Percentiles rank a stretch among this genome's conserved stretches.
These are phyloP conservation scores for Porpolomopsis calyptriformis DNA, from an alignment of 768 basidiomycete species.

Conservation along the genomic window DNA sequence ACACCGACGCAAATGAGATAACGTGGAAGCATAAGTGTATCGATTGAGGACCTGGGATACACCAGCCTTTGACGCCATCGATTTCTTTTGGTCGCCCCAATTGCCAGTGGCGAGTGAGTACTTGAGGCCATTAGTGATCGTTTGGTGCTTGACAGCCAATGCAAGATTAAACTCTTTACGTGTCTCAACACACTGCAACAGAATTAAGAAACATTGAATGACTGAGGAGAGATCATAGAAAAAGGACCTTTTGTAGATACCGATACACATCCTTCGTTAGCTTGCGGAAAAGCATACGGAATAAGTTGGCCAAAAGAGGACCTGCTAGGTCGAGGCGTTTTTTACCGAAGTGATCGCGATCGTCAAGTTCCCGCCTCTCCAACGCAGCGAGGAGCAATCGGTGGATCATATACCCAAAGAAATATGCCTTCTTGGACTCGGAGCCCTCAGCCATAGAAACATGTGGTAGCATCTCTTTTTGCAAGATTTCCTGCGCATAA, in stretches of 20 bases:
- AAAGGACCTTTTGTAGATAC: slow-evolving; percentile 82
- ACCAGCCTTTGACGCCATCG: slow-evolving; percentile 95
- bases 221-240: slow-evolving; percentile 3
- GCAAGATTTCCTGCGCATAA: slow-evolving; percentile 94
- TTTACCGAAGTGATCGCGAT: slow-evolving; percentile 99
- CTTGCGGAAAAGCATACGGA: slow-evolving; percentile 96
- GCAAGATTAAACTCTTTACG: slow-evolving; percentile 91
- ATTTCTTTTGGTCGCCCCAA: slow-evolving; percentile 99
- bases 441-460: slow-evolving; percentile 93
- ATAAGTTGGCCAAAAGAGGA: slow-evolving; percentile 89
- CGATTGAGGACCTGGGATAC: slow-evolving; percentile 98
- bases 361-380: slow-evolving; percentile 91
- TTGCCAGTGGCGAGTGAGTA: slow-evolving; percentile 98
- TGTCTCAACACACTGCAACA: slow-evolving; percentile 80
- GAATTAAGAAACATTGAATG: neutral
- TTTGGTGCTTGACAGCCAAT: slow-evolving; percentile 89
- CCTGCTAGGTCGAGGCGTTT: slow-evolving; percentile 95
- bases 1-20: slow-evolving; percentile 95
- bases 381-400: slow-evolving; percentile 86
- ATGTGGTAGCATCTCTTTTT: slow-evolving; percentile 98
- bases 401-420: slow-evolving; percentile 99
- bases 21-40: slow-evolving; percentile 96
- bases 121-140: slow-evolving; percentile 95
- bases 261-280: slow-evolving; percentile 95
- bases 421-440: slow-evolving; percentile 97